phyloP scores from a whole-genome alignment of 306 rosid species.

The Dryas alaskensis region DNA sequence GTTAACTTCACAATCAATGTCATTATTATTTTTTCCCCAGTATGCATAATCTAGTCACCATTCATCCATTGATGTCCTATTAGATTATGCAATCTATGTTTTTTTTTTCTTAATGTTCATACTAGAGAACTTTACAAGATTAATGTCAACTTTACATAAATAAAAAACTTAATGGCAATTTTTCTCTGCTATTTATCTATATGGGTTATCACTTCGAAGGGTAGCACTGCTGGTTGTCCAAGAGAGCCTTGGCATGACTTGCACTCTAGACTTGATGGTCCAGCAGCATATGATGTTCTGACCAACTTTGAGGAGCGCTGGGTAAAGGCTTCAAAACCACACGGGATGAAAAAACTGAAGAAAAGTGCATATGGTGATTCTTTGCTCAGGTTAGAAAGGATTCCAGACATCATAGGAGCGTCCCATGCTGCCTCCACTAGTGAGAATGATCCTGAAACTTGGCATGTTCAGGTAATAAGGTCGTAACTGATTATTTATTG shows the following conservation, averaged over 20 bases:
- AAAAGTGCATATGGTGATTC: constrained; percentile 57
- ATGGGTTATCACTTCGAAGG: constrained; percentile 45
- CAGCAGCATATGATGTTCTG: constrained; percentile 94
- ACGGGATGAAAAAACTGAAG: constrained; percentile 72
- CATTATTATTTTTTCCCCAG: background rate
- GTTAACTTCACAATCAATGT: background rate
- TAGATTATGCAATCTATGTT: too few relatives aligned
- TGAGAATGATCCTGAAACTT: constrained; percentile 73
- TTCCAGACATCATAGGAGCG: constrained; percentile 57
- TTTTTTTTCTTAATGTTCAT: too few relatives aligned
- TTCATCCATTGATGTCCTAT: background rate
- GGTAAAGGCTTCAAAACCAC: constrained; percentile 84
- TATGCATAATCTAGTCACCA: background rate
- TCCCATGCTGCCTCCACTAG: constrained; percentile 34
- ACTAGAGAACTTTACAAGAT: too few relatives aligned
- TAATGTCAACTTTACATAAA: too few relatives aligned
- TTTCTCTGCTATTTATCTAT: constrained; percentile 17
- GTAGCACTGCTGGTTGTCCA: constrained; percentile 73
- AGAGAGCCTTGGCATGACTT: constrained; percentile 99
- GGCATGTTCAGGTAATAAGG: constrained; percentile 88
- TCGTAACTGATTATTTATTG: constrained; percentile 6
- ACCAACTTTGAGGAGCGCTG: constrained; percentile 94
- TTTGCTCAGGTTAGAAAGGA: constrained; percentile 73
- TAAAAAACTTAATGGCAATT: background rate
- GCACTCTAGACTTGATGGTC: constrained; percentile 92